Evolutionary conservation across 1,284 basidiomycete genomes (phyloP).

Genomic region (Xerocomus amazonicus): DNA sequence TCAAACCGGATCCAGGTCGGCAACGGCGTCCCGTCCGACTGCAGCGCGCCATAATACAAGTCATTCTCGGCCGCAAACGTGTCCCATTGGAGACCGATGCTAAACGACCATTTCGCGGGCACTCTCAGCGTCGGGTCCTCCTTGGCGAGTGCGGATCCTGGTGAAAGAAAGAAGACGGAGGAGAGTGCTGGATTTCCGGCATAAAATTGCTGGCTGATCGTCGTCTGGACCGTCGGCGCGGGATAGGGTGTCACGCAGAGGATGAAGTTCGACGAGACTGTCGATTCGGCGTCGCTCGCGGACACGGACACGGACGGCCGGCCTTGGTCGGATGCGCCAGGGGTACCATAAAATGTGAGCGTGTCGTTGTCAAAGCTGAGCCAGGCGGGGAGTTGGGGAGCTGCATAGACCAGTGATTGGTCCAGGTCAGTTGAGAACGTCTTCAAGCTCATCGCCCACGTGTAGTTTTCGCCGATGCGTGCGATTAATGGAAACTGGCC

Average conservation of each 20-base stretch:
- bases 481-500: slow-evolving; percentile 64
- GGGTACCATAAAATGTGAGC: slow-evolving; percentile 55
- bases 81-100: slow-evolving; percentile 74
- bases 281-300: slow-evolving; percentile 48
- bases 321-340: slow-evolving; percentile 54
- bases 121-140: slow-evolving; percentile 66
- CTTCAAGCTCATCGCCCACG: slow-evolving; percentile 57
- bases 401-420: slow-evolving; percentile 42
- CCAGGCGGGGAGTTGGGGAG: slow-evolving; percentile 58
- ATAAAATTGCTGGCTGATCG: slow-evolving; percentile 62
- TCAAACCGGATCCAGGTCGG: slow-evolving; percentile 80
- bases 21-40: slow-evolving; percentile 63
- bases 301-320: slow-evolving; percentile 51
- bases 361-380: slow-evolving; percentile 56
- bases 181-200: slow-evolving; percentile 58
- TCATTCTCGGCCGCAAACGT: slow-evolving; percentile 54
- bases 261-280: slow-evolving; percentile 50
- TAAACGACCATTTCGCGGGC: slow-evolving; percentile 86
- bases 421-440: slow-evolving; percentile 57
- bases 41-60: slow-evolving; percentile 67
- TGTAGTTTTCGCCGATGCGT: slow-evolving; percentile 52
- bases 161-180: slow-evolving; percentile 59
- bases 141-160: slow-evolving; percentile 52
- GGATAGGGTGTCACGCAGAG: slow-evolving; percentile 61
- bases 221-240: slow-evolving; percentile 51